phyloP scores from a whole-genome alignment of 1,284 basidiomycete species.

The Malassezia sp. region DNA sequence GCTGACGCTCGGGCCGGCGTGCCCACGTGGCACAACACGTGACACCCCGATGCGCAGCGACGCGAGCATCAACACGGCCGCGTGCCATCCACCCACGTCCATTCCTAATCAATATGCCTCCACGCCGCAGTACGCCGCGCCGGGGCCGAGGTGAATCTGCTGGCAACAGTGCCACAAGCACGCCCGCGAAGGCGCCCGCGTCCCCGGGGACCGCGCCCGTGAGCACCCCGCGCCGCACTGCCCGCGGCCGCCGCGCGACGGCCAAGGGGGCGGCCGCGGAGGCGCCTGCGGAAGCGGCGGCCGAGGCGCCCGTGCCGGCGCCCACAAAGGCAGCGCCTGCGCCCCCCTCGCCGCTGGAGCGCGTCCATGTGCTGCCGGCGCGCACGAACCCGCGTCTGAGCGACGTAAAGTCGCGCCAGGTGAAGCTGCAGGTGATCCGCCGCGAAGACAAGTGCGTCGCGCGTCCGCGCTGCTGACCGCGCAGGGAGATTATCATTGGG shows the following conservation, averaged over 20 bases:
- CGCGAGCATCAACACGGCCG: slow-evolving; percentile 8
- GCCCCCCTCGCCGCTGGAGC: neutral
- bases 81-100: slow-evolving; percentile 1
- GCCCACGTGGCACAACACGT: slow-evolving; percentile 4
- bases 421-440: slow-evolving; percentile 72
- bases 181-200: neutral
- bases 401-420: slow-evolving; percentile 45
- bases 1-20: neutral
- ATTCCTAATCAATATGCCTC: slow-evolving; percentile 7
- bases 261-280: slow-evolving; percentile 2
- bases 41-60: slow-evolving; percentile 3
- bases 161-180: neutral
- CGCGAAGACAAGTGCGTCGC: slow-evolving; percentile 56
- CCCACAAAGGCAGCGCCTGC: neutral
- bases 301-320: neutral
- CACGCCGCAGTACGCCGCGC: slow-evolving; percentile 17
- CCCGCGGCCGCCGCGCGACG: slow-evolving; percentile 8
- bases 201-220: slow-evolving; percentile 4
- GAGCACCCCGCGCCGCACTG: slow-evolving; percentile 6
- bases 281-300: neutral
- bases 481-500: slow-evolving; percentile 66
- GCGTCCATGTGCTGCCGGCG: slow-evolving; percentile 28
- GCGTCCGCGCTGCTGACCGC: neutral
- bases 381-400: slow-evolving; percentile 34
- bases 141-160: slow-evolving; percentile 9